Evolutionary conservation across 1,139 yeast genomes (phyloP), one percentile per base, ranked within the genome.

Genomic region (Candida dubliniensis): DNA sequence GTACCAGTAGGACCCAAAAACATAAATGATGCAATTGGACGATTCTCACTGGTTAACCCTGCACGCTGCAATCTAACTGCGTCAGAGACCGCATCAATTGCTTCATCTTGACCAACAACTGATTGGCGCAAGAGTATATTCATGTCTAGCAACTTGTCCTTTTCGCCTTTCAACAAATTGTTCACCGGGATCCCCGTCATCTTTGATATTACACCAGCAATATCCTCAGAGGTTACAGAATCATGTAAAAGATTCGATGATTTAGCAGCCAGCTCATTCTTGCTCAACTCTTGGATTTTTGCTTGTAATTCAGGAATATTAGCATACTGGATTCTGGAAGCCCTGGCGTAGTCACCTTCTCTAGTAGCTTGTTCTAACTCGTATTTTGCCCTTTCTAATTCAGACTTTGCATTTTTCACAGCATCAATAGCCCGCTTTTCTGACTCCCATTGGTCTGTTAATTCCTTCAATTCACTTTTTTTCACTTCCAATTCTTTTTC

Each of bases 1-100:
- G 97, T 91, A 67, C 99, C 99, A 0, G 98, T 91, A 34, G 98
- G 98, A 14, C 99, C 99, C 53, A 93, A 72, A 64, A 93, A 93
- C 84, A 93, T 84, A 63, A 93, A 93, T 45, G 96, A 87, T 1
- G 97, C 98, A 58, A 91, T 91, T 2, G 99, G 99, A 48, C 97
- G 79, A 64, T 87, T 87, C 50, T 89, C 96, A 61, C 88, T 86
- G 4, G 98, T 91, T 46, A 93, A 77, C 0, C 99, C 99, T 1
- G 99, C 99, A 57, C 99, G 79, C 63, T 93, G 98, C 49, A 93
- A 74, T 62, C 97, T 84, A 9, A 93, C 98, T 1, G 99, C 97
- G 65, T 91, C 96, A 0, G 96, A 76, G 41, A 93, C 85, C 0
- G 96, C 87, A 48, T 79, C 78, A 41, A 93, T 88, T 0, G 98